Evolutionary conservation across 345 rosid genomes (phyloP), one percentile per base, ranked within the genome.

Genomic region (Pugionium cornutum): DNA sequence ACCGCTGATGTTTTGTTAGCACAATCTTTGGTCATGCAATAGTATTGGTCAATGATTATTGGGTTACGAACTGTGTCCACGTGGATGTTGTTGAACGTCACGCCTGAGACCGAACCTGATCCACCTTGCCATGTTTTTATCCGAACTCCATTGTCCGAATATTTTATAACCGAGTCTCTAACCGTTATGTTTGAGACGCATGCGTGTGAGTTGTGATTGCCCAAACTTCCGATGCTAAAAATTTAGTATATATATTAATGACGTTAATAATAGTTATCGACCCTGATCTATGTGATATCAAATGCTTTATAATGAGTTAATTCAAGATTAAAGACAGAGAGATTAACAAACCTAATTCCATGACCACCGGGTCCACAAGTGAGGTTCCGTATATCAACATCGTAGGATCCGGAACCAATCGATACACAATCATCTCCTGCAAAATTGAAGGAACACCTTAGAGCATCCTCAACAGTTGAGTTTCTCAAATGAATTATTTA

Each of bases 91-190:
- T 78, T 66, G 84, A 90, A 94, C 42, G 81, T 87, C 37, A 91
- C 73, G 35, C 83, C 84, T 31, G 88, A 76, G 3, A 91, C 99
- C 2, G 91, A 78, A 40, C 99, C 99, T 0, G 89, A 90, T 9
- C 97, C 97, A 11, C 97, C 97, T 80, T 90, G 99, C 99, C 99
- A 95, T 41, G 99, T 91, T 77, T 95, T 95, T 84, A 95, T 95
- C 52, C 99, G 75, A 5, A 91, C 94, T 41, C 99, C 99, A 8
- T 95, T 95, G 43, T 77, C 85, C 1, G 97, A 83, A 8, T 50
- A 67, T 74, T 77, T 91, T 18, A 94, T 89, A 59, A 80, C 72
- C 0, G 97, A 88, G 79, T 95, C 96, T 41, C 84, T 74, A 9
- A 95, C 99, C 1, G 97, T 90, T 51, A 94, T 74, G 71, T 94